These are phyloP conservation scores for Anisodus tanguticus DNA, from an alignment of 257 asterid genomes.

Conservation along the genomic window DNA sequence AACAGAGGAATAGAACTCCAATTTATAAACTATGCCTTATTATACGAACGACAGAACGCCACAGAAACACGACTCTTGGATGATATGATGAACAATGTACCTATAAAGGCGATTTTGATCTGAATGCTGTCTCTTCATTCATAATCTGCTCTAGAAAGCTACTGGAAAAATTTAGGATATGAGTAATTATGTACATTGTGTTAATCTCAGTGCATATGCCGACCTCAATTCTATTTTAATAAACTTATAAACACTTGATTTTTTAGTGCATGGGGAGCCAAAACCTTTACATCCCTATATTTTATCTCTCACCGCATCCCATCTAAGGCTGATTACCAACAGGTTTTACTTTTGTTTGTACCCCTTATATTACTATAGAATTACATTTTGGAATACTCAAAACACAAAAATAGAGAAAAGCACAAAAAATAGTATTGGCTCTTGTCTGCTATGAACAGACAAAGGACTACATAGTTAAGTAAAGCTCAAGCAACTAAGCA, in stretches of 20 bases:
- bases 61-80: not conserved
- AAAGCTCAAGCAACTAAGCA: not conserved
- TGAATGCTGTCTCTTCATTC: not conserved
- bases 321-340: not conserved
- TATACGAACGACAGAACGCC: not conserved
- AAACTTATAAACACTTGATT: not conserved
- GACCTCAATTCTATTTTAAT: conserved; percentile 23
- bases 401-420: not conserved
- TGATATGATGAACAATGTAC: not conserved
- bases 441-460: not conserved
- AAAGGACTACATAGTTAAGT: not conserved
- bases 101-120: conserved; percentile 2
- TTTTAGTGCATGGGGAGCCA: conserved; percentile 11
- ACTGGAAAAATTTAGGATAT: not conserved
- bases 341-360: not conserved
- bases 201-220: not conserved
- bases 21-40: not conserved
- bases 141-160: not conserved
- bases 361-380: not conserved
- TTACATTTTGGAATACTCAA: not conserved
- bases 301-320: not conserved
- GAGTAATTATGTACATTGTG: not conserved
- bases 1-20: not conserved
- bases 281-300: not conserved
- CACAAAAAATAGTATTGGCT: not conserved